Base-by-base conservation (phyloP, 345 rosid species). In the Microthlaspi erraticum region DNA sequence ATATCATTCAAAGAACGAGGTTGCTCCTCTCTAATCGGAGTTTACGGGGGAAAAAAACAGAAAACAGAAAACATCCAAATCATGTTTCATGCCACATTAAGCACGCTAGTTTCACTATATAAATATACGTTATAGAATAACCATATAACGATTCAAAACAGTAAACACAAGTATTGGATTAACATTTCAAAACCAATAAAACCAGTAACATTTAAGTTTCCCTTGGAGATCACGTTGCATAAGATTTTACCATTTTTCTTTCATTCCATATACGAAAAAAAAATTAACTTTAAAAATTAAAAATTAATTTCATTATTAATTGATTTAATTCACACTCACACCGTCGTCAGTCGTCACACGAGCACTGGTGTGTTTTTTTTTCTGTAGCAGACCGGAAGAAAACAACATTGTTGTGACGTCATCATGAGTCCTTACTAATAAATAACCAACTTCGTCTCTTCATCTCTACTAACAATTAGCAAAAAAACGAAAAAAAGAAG, bases 401-500 rank as follows among this genome's bases (percentile, higher is more conserved):
- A 38, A 61, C 1, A 23, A 20, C 4, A 26, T 31, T 52, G 17
- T 26, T 14, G 60, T 63, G 75, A 63, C 66, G 75, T 70, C 71
- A 62, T 19, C 9, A 37, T 20, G 14, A 32, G n/a, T n/a, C 19
- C 19, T 38, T 54, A 46, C 42, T 70, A 63, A 32, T 76, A 76
- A 56, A 64, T 73, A 29, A 69, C 78, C 62, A 61, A 63, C 76
- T 20, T 63, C 77, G 64, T 6, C 59, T 74, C 78, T 61, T 61
- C 72, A 66, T 33, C 68, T 66, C 75, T 57, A 38, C 57, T 51
- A 53, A 48, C 69, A 45, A 42, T 55, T 66, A 33, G 36, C 74
- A n/a, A 52, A 0, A 54, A 36, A 50, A 2, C n/a, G n/a, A 44
- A 10, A 10, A 11, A 20, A 26, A 29, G 43, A 26, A 29, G 43